Evolutionary conservation across 768 basidiomycete species (phyloP).

Genomic region (Boletus subparvulus): DNA sequence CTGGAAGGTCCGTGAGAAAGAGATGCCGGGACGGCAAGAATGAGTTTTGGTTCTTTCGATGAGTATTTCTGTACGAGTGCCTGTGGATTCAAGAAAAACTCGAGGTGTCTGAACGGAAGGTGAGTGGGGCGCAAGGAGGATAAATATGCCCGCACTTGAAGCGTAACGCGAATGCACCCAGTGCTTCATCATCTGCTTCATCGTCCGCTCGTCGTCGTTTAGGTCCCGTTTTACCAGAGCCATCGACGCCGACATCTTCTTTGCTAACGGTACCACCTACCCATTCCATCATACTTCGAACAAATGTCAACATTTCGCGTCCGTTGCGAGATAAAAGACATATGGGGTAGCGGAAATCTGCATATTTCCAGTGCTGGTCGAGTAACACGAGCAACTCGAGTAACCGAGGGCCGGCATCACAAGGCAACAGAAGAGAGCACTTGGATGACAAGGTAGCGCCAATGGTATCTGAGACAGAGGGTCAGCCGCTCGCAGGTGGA

Average conservation of each 20-base stretch:
- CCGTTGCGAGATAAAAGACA: conserved; percentile 92
- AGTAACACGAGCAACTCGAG: conserved; percentile 93
- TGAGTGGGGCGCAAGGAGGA: conserved; percentile 2
- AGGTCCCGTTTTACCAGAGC: conserved; percentile 51
- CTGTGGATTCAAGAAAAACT: conserved; percentile 85
- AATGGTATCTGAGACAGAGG: conserved; percentile 65
- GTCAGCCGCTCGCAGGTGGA: neutral
- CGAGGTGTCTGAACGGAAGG: conserved; percentile 65
- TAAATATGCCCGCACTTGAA: conserved; percentile 67
- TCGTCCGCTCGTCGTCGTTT: conserved; percentile 59
- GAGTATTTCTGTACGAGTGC: conserved; percentile 80
- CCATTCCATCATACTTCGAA: conserved; percentile 98
- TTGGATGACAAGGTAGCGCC: conserved; percentile 79
- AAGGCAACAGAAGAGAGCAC: conserved; percentile 85
- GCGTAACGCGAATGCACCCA: conserved; percentile 82
- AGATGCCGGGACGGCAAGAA: conserved; percentile 90
- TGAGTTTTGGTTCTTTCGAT: conserved; percentile 86
- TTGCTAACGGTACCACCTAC: conserved; percentile 93
- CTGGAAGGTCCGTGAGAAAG: conserved; percentile 92
- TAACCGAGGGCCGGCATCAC: conserved; percentile 91
- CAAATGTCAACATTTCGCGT: conserved; percentile 90
- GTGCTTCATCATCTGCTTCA: conserved; percentile 76
- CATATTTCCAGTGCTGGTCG: conserved; percentile 97
- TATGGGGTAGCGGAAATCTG: conserved; percentile 79
- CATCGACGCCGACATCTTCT: conserved; percentile 86